Base-by-base conservation (phyloP, 208 protist genomes). In the Leishmania guyanensis region DNA sequence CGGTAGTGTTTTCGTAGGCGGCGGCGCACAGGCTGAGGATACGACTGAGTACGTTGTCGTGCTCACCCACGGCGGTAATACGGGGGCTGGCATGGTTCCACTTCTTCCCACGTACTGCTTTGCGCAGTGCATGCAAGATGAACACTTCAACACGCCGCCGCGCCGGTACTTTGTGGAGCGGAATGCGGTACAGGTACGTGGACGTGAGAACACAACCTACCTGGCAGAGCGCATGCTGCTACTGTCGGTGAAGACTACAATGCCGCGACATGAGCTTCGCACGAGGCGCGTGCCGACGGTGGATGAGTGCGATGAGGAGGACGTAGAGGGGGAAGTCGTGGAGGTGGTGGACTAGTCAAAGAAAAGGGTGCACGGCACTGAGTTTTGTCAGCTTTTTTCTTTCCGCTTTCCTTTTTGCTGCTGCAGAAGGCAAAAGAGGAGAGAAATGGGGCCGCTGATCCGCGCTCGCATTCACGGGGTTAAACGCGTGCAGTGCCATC, bases 211-310 rank as follows among this genome's bases (percentile, higher is more conserved):
- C 64, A 89, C 94, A 33, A 87, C 87, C 17, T 94, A 96, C 82
- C 71, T 95, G 1, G 86, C 87, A 33, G 93, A 97, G 78, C 83
- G 92, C 79, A 85, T 97, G 81, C 90, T 96, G 70, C 89, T 97
- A 33, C 85, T 86, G 39, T 96, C 91, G n/a, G 73, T 93, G 8
- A 86, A 87, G 82, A 81, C 70, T 54, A 79, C 83, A 54, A 65
- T 78, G 33, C 76, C 78, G 43, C 58, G n/a, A 9, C 58, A 86
- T n/a, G 68, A 79, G 69, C 48, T 74, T 36, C 60, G 73, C 54
- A 77, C 12, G 8, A 48, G 56, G 50, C 74, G 33, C 17, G 53
- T 39, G 8, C 58, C 4, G 20, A 39, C 71, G 26, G 62, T 62
- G 22, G 84, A 65, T 22, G 69, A 48, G 29, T 77, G 14, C n/a